Evolutionary conservation across 768 basidiomycete genomes (phyloP), one percentile per base, ranked within the genome.

Genomic region (Suillus hirtellus): DNA sequence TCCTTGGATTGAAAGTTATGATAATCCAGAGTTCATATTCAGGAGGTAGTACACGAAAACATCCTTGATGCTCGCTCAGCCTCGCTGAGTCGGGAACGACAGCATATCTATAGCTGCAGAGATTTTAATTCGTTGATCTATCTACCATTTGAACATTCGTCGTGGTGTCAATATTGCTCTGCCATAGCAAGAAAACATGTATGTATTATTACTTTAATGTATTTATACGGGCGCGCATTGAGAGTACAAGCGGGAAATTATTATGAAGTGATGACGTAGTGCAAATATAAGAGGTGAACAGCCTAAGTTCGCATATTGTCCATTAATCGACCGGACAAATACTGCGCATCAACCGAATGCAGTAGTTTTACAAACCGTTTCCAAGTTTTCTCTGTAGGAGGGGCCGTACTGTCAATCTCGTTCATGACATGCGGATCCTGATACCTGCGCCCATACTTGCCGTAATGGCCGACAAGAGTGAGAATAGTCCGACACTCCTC

Each of bases 391-490:
- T 79, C 73, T 43, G 72, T 76, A 3, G 82, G 81, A 40, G 65
- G 66, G 11, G 74, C 75, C 7, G 74, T 73, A 65, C 87, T 85
- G 40, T 84, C 73, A 44, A 87, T 71, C 78, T 87, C 79, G 47
- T 76, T 78, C 17, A 81, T 66, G 27, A 89, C 82, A 27, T 79
- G 75, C 31, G 79, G 67, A 65, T 89, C 83, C 70, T 81, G 79
- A 61, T 73, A 76, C 35, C 81, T 80, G 31, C 71, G 73, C 7
- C 88, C 88, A 10, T 80, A 72, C 35, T 81, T 79, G 3, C 89
- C 89, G 67, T 90, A 90, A 60, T 83, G 73, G 19, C 68, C 71
- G 47, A 89, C 72, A 43, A 90, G 81, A 11, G 62, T 54, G 55
- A 86, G 72, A 7, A 82, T 84, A 66, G 86, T 86, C 17, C 74